A percentile compares a stretch with the other conserved stretches of the same genome.
Conservation (phyloP, 495 filamentous ascomycete species). For the Penicillium mononematosum region DNA sequence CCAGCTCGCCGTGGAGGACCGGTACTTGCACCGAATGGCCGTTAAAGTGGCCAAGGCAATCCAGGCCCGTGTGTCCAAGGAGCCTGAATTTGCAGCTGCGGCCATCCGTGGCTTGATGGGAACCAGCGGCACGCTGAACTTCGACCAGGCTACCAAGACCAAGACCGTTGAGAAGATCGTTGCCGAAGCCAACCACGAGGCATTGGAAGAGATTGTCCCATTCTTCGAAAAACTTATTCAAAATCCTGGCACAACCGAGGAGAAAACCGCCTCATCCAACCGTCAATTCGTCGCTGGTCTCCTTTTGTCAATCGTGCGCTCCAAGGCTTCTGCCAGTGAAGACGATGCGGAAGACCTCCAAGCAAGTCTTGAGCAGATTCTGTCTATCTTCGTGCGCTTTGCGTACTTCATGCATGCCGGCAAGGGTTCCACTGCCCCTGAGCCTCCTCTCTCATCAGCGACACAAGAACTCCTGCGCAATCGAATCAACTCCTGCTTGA, state of each 20-base stretch:
- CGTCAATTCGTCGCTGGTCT: conserved; percentile 51
- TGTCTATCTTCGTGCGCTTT: conserved; percentile 43
- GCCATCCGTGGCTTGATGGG: conserved; percentile 66
- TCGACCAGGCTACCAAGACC: conserved; percentile 83
- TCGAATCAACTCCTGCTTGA: conserved; percentile 64
- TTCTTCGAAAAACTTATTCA: conserved; percentile 43
- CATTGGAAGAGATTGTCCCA: conserved; percentile 42
- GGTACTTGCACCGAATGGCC: conserved; percentile 81
- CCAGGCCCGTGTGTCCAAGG: conserved; percentile 59
- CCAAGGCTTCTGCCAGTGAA: conserved; percentile 38
- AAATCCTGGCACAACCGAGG: conserved; percentile 40
- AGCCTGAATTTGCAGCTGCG: conserved; percentile 57
- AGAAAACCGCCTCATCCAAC: conserved; percentile 44
- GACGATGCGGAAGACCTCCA: conserved; percentile 32
- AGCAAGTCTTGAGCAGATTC: conserved; percentile 38
- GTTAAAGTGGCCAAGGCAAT: conserved; percentile 68
- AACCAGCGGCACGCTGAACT: conserved; percentile 68
- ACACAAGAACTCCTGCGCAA: conserved; percentile 69
- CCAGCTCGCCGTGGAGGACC: conserved; percentile 77
- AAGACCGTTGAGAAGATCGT: conserved; percentile 83
- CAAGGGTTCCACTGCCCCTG: conserved; percentile 26
- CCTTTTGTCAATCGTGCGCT: conserved; percentile 44
- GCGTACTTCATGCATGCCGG: conserved; percentile 41
- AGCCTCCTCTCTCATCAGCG: conserved; percentile 52
- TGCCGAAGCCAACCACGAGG: conserved; percentile 54